A percentile compares a stretch with the other conserved stretches of the same genome.
phyloP scores from a whole-genome alignment of 179 eudicot genomes.

The Heliamphora pulchella region DNA sequence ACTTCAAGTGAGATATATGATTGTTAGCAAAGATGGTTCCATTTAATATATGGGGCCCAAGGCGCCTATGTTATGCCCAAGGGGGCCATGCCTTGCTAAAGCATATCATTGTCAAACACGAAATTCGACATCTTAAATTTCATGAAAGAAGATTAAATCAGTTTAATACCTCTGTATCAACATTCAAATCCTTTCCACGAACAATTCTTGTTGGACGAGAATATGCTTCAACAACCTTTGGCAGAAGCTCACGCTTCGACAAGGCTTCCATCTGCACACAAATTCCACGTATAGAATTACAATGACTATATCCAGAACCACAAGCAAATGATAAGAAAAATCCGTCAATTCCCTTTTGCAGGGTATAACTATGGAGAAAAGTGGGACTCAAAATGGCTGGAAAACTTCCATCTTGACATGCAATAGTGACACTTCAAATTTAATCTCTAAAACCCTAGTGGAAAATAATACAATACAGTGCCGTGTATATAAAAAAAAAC shows the following conservation, averaged over 20 bases:
- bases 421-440: not conserved
- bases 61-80: not conserved
- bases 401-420: conserved; percentile 1
- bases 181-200: conserved; percentile 70
- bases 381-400: not conserved
- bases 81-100: not conserved
- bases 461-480: not conserved
- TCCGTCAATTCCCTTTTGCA: not conserved
- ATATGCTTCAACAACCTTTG: conserved; percentile 87
- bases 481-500: not conserved
- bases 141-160: not conserved
- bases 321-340: not conserved
- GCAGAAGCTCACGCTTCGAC: conserved; percentile 61
- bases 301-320: not conserved
- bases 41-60: not conserved
- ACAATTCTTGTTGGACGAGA: conserved; percentile 97
- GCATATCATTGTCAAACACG: not conserved
- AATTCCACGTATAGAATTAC: not conserved
- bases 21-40: not conserved
- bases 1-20: not conserved
- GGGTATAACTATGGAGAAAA: not conserved
- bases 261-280: conserved; percentile 64
- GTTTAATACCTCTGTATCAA: conserved; percentile 48
- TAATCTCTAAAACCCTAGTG: not conserved
- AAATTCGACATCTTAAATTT: not conserved